Evolutionary conservation across 352 stramenopile genomes (phyloP), one percentile per base, ranked within the genome.

Genomic region (Pythium phragmitis): DNA sequence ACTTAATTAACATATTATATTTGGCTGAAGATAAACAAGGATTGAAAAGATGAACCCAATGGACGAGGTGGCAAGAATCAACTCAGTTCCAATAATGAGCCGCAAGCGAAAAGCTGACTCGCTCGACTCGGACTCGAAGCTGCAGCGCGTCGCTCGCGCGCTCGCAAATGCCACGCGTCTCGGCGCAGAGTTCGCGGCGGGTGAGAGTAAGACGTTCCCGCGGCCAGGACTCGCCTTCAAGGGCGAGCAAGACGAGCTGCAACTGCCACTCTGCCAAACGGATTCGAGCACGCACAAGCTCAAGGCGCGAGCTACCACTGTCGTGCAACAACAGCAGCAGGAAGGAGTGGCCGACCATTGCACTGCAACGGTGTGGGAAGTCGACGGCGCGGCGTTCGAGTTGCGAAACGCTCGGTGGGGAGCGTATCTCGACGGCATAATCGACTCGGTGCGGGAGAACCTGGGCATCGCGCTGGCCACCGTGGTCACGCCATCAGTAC

Each of bases 211-310:
- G 21, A 8, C 5, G 19, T 60, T 54, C 46, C 54, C 62, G 37
- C 33, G 47, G n/a, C 54, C 62, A 3, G 54, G 43, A 6, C 28
- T 60, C 4, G 34, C 19, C 2, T 33, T 66, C 49, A 19, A 54
- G 13, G 47, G 17, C 4, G 9, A 42, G 3, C 47, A 41, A 7
- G 59, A 60, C 6, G 37, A 59, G 8, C 36, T 45, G 3, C 17
- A 60, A 14, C 63, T 58, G 12, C 42, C 63, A 7, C 42, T 33
- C 33, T 9, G 4, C 1, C 26, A 13, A 23, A 21, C 37, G 23
- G 21, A 30, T 13, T 14, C 11, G 52, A 11, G 36, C 16, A 8
- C 13, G 2, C 17, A 21, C 59, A 2, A 46, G 39, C 6, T 46
- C 39, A 46, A 46, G 17, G 39, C 11, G 11, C 39, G 39, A 16